Base-by-base conservation (phyloP, 2,329 filamentous ascomycete species). In the Colletotrichum cordylinicola region DNA sequence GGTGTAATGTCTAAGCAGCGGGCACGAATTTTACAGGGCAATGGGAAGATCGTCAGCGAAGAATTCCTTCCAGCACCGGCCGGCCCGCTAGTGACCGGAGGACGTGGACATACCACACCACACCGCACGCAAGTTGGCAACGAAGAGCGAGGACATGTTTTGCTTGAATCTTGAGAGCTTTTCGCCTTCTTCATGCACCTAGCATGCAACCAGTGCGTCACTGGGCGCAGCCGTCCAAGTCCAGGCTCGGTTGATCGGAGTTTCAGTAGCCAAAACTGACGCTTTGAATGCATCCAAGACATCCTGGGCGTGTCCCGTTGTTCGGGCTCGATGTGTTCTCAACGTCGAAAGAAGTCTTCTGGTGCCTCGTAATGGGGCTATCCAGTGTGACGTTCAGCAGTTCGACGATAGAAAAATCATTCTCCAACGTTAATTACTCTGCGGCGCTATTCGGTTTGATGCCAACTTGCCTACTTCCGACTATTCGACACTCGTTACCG, bases 221-320 rank as follows among this genome's bases (percentile, higher is more conserved):
- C 70, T 65, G 70, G 74, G 70, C 64, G 69, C 58, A 65, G 21
- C n/a, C 6, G 18, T 69, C 21, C 64, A 67, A 76, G 56, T 43
- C 24, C 58, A 52, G 56, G 8, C 69, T 43, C 33, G 24, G 62
- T 39, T 64, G 73, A 67, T 72, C 55, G 24, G 52, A 67, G 64
- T 73, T 75, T 73, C 70, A 58, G 37, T 72, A 67, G 62, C 69
- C 43, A 52, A 72, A 67, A 73, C 24, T 68, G 70, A 67, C 70
- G 70, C 69, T 76, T 74, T 74, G 62, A 56, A 74, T 58, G 70
- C 48, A 69, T 48, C 56, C 70, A 68, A 74, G 27, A 65, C 35
- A 37, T 27, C 24, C 33, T 62, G 39, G 55, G 61, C 48, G 31
- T 67, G 18, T 65, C 31, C 67, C 58, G 58, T 48, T 48, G 37